phyloP scores from a whole-genome alignment of 495 filamentous ascomycete species.

The Hypoxylon subgilvum region DNA sequence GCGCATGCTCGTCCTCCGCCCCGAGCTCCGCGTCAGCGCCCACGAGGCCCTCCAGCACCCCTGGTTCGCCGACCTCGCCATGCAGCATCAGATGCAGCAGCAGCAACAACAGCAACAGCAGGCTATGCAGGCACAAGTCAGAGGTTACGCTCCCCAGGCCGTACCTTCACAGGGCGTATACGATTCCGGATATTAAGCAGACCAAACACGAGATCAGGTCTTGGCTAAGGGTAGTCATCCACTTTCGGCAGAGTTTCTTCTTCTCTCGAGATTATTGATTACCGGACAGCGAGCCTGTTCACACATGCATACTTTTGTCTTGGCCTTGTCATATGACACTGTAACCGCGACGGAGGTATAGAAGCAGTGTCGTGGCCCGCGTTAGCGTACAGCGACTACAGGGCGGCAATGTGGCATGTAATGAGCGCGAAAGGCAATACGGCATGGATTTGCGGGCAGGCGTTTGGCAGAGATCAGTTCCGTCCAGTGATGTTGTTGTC shows the following conservation, averaged over 20 bases:
- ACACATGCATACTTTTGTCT: not conserved
- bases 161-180: constrained; percentile 41
- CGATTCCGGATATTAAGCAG: constrained; percentile 37
- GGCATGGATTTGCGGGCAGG: constrained; percentile 10
- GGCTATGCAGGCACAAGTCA: constrained; percentile 39
- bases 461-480: constrained; percentile 15
- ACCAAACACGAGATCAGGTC: no score
- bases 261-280: not conserved
- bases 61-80: constrained; percentile 73
- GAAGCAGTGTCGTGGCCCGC: not conserved
- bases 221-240: constrained; percentile 23
- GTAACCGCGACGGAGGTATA: not conserved
- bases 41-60: constrained; percentile 82
- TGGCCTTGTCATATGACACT: no score
- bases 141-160: constrained; percentile 38
- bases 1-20: constrained; percentile 89
- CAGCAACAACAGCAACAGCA: constrained; percentile 31
- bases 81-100: constrained; percentile 48
- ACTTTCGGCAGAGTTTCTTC: not conserved
- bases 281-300: not conserved
- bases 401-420: not conserved
- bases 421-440: not conserved
- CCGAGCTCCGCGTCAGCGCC: constrained; percentile 88
- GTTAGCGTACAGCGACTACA: constrained; percentile 1
- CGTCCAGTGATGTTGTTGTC: no score